Evolutionary conservation across 345 rosid species (phyloP).

Genomic region (Eutrema japonicum): DNA sequence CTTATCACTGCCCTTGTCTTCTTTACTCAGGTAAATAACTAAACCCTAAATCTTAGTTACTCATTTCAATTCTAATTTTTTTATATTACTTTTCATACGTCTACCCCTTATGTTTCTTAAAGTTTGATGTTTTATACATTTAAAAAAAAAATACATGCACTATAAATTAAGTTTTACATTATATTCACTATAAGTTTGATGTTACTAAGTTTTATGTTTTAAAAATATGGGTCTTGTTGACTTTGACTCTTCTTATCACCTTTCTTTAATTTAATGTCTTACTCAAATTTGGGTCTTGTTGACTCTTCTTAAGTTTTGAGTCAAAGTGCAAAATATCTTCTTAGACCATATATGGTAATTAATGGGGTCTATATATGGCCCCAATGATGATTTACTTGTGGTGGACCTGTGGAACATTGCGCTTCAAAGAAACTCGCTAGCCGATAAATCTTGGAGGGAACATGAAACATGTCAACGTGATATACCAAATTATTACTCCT

Average conservation of each 20-base stretch:
- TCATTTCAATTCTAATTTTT: neutral
- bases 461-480: conserved; percentile 22
- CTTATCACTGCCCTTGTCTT: conserved; percentile 60
- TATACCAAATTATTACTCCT: conserved; percentile 1
- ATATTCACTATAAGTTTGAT: neutral
- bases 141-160: too few species aligned
- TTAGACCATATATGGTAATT: conserved; percentile 6
- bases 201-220: neutral
- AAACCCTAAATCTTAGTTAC: conserved; percentile 6
- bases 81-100: neutral
- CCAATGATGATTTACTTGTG: conserved; percentile 15
- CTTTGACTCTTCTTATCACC: neutral
- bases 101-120: neutral
- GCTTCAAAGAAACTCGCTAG: neutral
- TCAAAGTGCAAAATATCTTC: conserved; percentile 4
- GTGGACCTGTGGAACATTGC: conserved; percentile 20
- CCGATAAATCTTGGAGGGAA: neutral
- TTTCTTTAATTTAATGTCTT: neutral
- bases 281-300: neutral
- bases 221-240: neutral
- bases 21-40: conserved; percentile 67
- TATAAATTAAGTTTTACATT: neutral
- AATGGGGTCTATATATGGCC: neutral
- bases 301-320: neutral
- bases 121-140: neutral